phyloP scores from a whole-genome alignment of 2,329 filamentous ascomycete species.

The Tolypocladium guangdongense region DNA sequence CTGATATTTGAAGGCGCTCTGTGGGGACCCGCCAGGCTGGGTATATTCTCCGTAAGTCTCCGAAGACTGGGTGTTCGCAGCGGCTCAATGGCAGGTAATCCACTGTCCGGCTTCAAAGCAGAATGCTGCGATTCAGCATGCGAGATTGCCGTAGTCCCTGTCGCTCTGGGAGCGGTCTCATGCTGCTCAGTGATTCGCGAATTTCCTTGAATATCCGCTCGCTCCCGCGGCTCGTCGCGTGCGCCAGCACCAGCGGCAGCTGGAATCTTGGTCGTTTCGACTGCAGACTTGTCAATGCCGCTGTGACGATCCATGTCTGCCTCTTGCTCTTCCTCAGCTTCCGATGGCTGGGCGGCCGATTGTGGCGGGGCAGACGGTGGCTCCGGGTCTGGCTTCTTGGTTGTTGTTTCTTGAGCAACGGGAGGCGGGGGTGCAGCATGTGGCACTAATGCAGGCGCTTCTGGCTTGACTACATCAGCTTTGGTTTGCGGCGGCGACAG shows the following conservation, averaged over 20 bases:
- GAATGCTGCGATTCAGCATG: conserved; percentile 1
- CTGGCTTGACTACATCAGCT: not conserved
- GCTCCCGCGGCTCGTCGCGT: not conserved
- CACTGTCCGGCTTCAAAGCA: conserved; percentile 3
- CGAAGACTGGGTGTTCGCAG: conserved; percentile 22
- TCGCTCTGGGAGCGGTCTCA: not conserved
- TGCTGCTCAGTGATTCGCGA: not conserved
- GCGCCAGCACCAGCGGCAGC: not conserved
- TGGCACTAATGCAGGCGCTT: not conserved
- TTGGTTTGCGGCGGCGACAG: not conserved
- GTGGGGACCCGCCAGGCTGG: conserved; percentile 23
- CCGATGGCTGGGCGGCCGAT: not conserved
- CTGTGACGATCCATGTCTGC: not conserved
- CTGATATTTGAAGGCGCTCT: not conserved
- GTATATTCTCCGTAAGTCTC: conserved; percentile 15
- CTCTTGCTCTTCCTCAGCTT: not conserved
- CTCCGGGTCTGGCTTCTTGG: not conserved
- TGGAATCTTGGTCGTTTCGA: not conserved
- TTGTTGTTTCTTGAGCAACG: conserved; percentile 1
- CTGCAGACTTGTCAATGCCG: not conserved
- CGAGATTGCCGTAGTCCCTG: not conserved
- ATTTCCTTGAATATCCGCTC: not conserved
- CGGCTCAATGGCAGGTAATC: conserved; percentile 17
- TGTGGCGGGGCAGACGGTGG: not conserved
- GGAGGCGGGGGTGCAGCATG: conserved; percentile 1